Percentiles rank a stretch among this genome's conserved stretches.
Conservation (phyloP, 306 rosid species). For the Morella rubra region DNA sequence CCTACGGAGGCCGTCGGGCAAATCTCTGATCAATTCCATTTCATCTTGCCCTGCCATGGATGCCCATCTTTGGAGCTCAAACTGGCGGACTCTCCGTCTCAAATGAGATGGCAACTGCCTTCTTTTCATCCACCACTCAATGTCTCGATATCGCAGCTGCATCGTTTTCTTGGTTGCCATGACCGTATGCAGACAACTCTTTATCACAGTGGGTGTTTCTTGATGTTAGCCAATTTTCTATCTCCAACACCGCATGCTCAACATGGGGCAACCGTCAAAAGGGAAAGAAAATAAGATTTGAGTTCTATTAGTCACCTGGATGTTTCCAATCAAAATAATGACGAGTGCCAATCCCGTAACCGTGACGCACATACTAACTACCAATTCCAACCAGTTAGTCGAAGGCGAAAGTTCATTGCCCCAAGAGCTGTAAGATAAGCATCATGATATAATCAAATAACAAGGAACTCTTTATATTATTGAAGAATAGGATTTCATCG, state of each 20-base stretch:
- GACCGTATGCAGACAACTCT: slow-evolving; percentile 33
- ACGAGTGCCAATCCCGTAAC: slow-evolving; percentile 35
- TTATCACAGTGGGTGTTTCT: background rate
- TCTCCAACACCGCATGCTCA: background rate
- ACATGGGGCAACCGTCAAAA: too few species aligned
- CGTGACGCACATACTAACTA: slow-evolving; percentile 23
- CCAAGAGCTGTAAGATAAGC: slow-evolving; percentile 29
- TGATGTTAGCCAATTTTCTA: background rate
- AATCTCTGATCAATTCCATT: slow-evolving; percentile 30
- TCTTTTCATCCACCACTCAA: slow-evolving; percentile 47
- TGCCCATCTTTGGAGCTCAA: slow-evolving; percentile 30
- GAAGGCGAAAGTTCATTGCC: slow-evolving; percentile 39
- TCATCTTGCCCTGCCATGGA: slow-evolving; percentile 39
- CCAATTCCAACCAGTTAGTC: slow-evolving; percentile 26
- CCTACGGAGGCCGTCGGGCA: slow-evolving; percentile 41
- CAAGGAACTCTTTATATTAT: background rate
- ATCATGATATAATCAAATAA: background rate
- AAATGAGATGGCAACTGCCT: slow-evolving; percentile 39
- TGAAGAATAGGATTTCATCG: too few species aligned
- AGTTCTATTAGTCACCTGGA: slow-evolving; percentile 25
- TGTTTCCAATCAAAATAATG: slow-evolving; percentile 36
- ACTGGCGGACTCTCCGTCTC: slow-evolving; percentile 34
- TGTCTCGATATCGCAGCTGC: slow-evolving; percentile 32
- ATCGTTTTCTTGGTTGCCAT: slow-evolving; percentile 36
- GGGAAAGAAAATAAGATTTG: background rate